These are phyloP conservation scores for Rhizophora apiculata DNA, from an alignment of 345 rosid species.

Conservation along the genomic window DNA sequence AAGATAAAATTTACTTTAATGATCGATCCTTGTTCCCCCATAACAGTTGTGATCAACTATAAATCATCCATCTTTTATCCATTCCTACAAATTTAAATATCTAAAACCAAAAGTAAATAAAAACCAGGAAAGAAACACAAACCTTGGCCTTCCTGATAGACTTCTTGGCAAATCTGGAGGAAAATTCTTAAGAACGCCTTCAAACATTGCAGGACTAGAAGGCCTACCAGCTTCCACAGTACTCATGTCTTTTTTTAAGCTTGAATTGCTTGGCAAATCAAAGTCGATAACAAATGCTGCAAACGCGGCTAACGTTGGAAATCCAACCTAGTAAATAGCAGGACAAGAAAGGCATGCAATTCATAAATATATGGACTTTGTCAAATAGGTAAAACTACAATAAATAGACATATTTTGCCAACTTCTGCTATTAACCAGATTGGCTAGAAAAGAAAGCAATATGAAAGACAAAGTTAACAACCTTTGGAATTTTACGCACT, in stretches of 20 bases:
- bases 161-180: slow-evolving; percentile 80
- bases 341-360: slow-evolving; percentile 1
- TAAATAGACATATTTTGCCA: not conserved
- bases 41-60: too few species aligned
- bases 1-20: too few species aligned
- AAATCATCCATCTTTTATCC: too few species aligned
- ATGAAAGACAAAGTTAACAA: slow-evolving; percentile 12
- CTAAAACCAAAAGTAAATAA: too few species aligned
- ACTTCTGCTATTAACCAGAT: not conserved
- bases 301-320: slow-evolving; percentile 75
- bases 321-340: slow-evolving; percentile 50
- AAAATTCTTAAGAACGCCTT: slow-evolving; percentile 66
- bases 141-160: slow-evolving; percentile 86
- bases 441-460: not conserved
- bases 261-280: slow-evolving; percentile 47
- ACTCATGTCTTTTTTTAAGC: slow-evolving; percentile 42
- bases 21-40: too few species aligned
- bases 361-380: not conserved
- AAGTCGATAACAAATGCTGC: slow-evolving; percentile 60
- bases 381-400: not conserved
- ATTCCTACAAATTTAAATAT: too few species aligned
- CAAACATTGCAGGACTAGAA: slow-evolving; percentile 78
- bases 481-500: slow-evolving; percentile 56
- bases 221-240: slow-evolving; percentile 69
- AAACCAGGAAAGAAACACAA: slow-evolving; percentile 19